Base-by-base conservation (phyloP, 345 rosid genomes). In the Diplotaxis tenuifolia region DNA sequence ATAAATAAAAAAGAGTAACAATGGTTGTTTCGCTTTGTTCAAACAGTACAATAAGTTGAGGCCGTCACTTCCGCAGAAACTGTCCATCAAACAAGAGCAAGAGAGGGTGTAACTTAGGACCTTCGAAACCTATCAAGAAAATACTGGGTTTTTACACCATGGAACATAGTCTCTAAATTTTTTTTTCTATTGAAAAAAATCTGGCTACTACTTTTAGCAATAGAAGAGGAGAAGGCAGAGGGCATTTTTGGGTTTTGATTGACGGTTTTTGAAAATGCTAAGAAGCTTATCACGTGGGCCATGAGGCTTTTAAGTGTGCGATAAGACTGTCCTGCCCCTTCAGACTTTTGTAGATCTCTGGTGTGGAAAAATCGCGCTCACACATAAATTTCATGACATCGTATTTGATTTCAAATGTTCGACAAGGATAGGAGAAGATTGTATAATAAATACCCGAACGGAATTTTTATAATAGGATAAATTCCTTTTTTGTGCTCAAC, bases 401-500 rank as follows among this genome's bases (percentile, higher is more conserved):
- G 3, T 25, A 25, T 25, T 25, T 5, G 28, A 25, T 25, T 25
- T 25, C 28, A 25, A 25, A 25, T 25, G 28, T 25, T 25, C 4
- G 28, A 25, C 28, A 25, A 25, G 28, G 28, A 25, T 25, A 25
- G 3, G 28, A 25, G 28, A 2, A 25, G 28, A 25, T 25, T 25
- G 28, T n/a, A n/a, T n/a, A 25, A 25, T 25, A 25, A 25, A 25
- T 25, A 25, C 3, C 4, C 28, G 28, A 25, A 25, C 3, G 28
- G 28, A 25, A 25, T 25, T 25, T 25, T 25, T 25, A 25, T 25
- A 25, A 25, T 25, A 25, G 28, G 28, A 25, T 61, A n/a, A n/a
- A n/a, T n/a, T n/a, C n/a, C n/a, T 45, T 65, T 59, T 64, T 40
- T 12, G 36, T 20, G 38, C 62, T 75, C 18, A 66, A 28, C 18